Percentiles rank a stretch among this genome's conserved stretches.
phyloP scores from a whole-genome alignment of 495 filamentous ascomycete genomes.

The Podospora pseudopauciseta region DNA sequence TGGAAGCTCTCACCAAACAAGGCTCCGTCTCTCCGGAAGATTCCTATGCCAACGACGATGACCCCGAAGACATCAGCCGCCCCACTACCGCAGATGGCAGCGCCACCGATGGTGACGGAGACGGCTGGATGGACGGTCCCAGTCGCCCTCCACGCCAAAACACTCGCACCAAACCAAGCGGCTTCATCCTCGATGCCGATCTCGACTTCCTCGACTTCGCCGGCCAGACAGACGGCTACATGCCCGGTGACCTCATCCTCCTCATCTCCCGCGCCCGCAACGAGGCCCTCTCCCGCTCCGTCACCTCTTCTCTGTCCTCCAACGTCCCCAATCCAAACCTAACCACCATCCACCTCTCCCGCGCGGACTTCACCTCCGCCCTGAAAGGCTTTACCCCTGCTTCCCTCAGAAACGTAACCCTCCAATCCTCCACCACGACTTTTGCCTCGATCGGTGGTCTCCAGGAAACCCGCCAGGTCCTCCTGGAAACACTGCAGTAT shows the following conservation, averaged over 20 bases:
- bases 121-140: slow-evolving; percentile 68
- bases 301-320: slow-evolving; percentile 37
- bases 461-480: slow-evolving; percentile 73
- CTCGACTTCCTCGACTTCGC: slow-evolving; percentile 91
- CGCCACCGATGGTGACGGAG: slow-evolving; percentile 47
- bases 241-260: slow-evolving; percentile 88
- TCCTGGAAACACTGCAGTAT: slow-evolving; percentile 93
- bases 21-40: slow-evolving; percentile 43
- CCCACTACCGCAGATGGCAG: slow-evolving; percentile 52
- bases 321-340: slow-evolving; percentile 17
- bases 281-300: slow-evolving; percentile 81
- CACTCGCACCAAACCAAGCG: slow-evolving; percentile 43
- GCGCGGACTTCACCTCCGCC: slow-evolving; percentile 74
- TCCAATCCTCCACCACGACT: slow-evolving; percentile 82
- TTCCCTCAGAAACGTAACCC: slow-evolving; percentile 86
- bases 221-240: slow-evolving; percentile 91
- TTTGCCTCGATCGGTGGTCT: slow-evolving; percentile 91
- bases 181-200: slow-evolving; percentile 64
- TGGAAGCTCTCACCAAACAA: slow-evolving; percentile 64
- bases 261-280: slow-evolving; percentile 83
- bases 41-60: slow-evolving; percentile 21
- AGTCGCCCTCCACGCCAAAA: slow-evolving; percentile 24
- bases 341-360: slow-evolving; percentile 55
- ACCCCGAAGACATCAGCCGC: slow-evolving; percentile 45
- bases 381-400: slow-evolving; percentile 91